These are phyloP conservation scores for Russula foetens DNA, from an alignment of 768 basidiomycete genomes.

Conservation along the genomic window DNA sequence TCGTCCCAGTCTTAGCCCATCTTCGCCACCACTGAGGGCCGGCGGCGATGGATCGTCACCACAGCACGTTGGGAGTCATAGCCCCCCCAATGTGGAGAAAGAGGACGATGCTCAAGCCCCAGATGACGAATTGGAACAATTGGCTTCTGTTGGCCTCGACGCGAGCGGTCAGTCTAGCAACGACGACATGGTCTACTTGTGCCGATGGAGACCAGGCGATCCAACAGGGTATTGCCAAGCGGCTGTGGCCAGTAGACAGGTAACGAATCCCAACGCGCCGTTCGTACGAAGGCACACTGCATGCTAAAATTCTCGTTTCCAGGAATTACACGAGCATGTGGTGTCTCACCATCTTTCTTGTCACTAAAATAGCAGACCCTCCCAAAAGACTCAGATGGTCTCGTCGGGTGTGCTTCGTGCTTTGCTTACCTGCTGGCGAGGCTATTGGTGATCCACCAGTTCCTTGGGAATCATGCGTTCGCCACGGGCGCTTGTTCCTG, in stretches of 20 bases:
- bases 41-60: not conserved
- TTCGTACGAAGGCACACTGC: not conserved
- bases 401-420: not conserved
- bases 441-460: not conserved
- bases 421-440: not conserved
- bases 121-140: not conserved
- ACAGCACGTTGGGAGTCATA: not conserved
- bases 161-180: not conserved
- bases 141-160: not conserved
- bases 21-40: not conserved
- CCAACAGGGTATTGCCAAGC: not conserved
- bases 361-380: constrained; percentile 1
- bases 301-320: not conserved
- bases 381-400: not conserved
- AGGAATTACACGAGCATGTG: constrained; percentile 11
- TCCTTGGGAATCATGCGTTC: not conserved
- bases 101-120: not conserved
- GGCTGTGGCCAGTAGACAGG: not conserved
- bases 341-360: constrained; percentile 12
- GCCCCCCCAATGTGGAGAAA: not conserved
- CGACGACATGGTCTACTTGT: constrained; percentile 13
- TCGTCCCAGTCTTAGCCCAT: not conserved
- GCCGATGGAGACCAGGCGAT: constrained; percentile 10
- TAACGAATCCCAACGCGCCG: not conserved
- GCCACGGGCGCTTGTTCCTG: not conserved